Evolutionary conservation across 1,284 basidiomycete genomes (phyloP).

Genomic region (Sporisorium graminicola): DNA sequence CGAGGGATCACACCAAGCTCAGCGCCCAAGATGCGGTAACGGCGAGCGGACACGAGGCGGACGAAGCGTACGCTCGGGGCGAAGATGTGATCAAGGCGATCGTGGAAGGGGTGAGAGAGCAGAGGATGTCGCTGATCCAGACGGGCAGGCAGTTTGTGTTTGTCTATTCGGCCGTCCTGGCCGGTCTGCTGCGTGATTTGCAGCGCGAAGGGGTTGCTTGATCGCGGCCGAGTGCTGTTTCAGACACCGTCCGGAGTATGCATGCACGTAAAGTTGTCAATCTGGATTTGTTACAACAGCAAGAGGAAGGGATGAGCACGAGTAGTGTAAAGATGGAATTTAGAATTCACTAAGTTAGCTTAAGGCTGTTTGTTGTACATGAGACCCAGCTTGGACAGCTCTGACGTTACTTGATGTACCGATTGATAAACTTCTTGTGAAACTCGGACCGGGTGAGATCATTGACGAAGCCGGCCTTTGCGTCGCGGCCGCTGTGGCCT

Average conservation of each 20-base stretch:
- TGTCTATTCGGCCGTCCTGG: slow-evolving; percentile 61
- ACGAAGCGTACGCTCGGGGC: slow-evolving; percentile 26
- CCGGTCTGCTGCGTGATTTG: slow-evolving; percentile 56
- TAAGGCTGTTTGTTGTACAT: not conserved
- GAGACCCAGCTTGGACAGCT: too few relatives aligned
- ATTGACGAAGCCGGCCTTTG: slow-evolving; percentile 57
- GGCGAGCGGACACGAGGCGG: slow-evolving; percentile 6
- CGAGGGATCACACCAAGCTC: slow-evolving; percentile 5
- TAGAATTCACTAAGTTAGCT: too few relatives aligned
- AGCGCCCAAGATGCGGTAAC: not conserved
- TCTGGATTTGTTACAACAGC: not conserved
- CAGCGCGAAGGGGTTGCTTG: slow-evolving; percentile 19
- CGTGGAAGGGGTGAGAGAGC: slow-evolving; percentile 59
- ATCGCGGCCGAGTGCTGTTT: not conserved
- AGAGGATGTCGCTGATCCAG: slow-evolving; percentile 68
- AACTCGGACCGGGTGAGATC: slow-evolving; percentile 66
- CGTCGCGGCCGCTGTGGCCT: not conserved
- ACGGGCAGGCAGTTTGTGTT: slow-evolving; percentile 67
- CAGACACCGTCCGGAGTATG: too few relatives aligned
- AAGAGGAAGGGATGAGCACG: not conserved
- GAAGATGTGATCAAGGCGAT: slow-evolving; percentile 45
- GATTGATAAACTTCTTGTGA: slow-evolving; percentile 65
- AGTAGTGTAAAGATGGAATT: too few relatives aligned
- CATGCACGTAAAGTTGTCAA: not conserved
- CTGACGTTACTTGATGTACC: slow-evolving; percentile 62